phyloP scores from a whole-genome alignment of 768 basidiomycete species.

The Pholiota microspora region DNA sequence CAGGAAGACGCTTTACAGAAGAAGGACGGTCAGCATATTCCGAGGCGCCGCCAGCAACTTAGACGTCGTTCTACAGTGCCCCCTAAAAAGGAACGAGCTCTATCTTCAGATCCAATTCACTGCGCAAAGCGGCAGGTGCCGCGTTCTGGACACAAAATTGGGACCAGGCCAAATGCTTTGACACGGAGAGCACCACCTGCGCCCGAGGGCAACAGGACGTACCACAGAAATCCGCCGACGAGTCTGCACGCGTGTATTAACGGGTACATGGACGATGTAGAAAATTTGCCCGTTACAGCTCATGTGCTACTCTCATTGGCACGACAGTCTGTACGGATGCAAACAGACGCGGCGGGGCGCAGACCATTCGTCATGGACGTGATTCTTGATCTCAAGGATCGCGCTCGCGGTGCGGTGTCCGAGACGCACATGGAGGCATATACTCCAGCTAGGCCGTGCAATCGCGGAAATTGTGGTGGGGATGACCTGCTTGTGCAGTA shows the following conservation, averaged over 20 bases:
- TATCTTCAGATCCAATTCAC: slow-evolving; percentile 9
- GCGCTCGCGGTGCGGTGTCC: slow-evolving; percentile 23
- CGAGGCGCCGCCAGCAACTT: slow-evolving; percentile 11
- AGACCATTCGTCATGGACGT: slow-evolving; percentile 45
- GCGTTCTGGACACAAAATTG: background rate
- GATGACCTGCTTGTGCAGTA: background rate
- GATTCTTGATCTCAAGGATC: slow-evolving; percentile 39
- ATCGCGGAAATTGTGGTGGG: background rate
- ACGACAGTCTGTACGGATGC: slow-evolving; percentile 13
- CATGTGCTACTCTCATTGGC: slow-evolving; percentile 5
- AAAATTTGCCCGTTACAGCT: background rate
- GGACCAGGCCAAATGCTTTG: background rate
- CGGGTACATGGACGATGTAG: background rate
- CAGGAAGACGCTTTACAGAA: background rate
- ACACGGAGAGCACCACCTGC: background rate
- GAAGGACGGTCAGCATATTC: background rate
- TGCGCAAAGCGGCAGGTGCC: slow-evolving; percentile 3
- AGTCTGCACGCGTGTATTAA: background rate
- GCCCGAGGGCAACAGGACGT: background rate
- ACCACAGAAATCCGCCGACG: background rate
- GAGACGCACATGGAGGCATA: slow-evolving; percentile 4
- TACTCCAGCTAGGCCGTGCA: background rate
- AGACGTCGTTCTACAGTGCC: slow-evolving; percentile 6
- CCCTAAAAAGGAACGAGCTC: slow-evolving; percentile 5
- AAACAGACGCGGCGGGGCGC: slow-evolving; percentile 28